A percentile compares a stretch with the other conserved stretches of the same genome.
These are phyloP conservation scores for Cardamine occulta DNA, from an alignment of 345 rosid genomes.

Conservation along the genomic window DNA sequence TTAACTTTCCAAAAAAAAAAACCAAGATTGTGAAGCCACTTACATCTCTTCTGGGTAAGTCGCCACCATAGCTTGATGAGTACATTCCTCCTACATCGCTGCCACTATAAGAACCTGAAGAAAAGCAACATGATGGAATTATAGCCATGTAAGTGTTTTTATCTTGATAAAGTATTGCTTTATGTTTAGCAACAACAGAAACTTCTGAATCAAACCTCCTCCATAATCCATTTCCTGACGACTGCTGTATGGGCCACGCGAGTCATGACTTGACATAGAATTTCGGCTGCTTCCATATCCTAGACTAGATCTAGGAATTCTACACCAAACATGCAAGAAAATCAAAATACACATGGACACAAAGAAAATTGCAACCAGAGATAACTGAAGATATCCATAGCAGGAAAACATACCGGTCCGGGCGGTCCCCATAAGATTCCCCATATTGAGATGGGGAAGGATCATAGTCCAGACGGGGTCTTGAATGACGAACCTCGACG, in stretches of 20 bases:
- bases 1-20: background rate
- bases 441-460: conserved; percentile 70
- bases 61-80: conserved; percentile 65
- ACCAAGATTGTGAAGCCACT: conserved; percentile 27
- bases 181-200: conserved; percentile 31
- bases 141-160: conserved; percentile 4
- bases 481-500: conserved; percentile 66
- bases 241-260: conserved; percentile 75
- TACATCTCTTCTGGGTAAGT: conserved; percentile 81
- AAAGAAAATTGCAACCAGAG: background rate
- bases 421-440: conserved; percentile 69
- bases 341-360: background rate
- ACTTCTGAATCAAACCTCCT: conserved; percentile 54
- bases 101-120: conserved; percentile 80
- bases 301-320: conserved; percentile 75
- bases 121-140: conserved; percentile 15
- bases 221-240: conserved; percentile 86
- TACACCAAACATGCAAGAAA: conserved; percentile 45
- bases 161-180: conserved; percentile 4
- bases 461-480: conserved; percentile 93
- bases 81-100: conserved; percentile 79
- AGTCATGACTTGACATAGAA: conserved; percentile 74
- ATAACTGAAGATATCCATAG: background rate
- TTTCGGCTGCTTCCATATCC: conserved; percentile 88
- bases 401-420: conserved; percentile 53